Evolutionary conservation across 805 yeast genomes (phyloP).

Genomic region (Schizosaccharomyces lindneri): DNA sequence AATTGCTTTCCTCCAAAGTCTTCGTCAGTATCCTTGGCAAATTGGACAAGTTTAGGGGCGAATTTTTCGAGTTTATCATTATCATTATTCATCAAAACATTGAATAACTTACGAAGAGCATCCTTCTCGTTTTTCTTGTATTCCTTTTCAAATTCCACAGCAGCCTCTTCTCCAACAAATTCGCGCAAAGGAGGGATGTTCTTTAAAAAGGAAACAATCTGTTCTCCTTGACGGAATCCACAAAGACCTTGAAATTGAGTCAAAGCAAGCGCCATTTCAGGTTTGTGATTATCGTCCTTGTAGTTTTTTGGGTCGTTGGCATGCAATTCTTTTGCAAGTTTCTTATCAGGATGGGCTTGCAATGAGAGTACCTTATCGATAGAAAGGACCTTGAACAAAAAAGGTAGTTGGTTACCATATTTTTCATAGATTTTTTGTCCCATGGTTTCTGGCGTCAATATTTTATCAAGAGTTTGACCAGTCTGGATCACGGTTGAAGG

Average conservation of each 20-base stretch:
- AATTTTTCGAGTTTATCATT: slow-evolving; percentile 29
- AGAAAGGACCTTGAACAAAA: slow-evolving; percentile 77
- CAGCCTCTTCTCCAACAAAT: slow-evolving; percentile 39
- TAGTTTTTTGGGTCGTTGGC: slow-evolving; percentile 71
- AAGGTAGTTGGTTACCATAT: slow-evolving; percentile 58
- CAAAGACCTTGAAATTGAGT: slow-evolving; percentile 94
- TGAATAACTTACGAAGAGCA: slow-evolving; percentile 50
- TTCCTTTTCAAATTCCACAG: slow-evolving; percentile 27
- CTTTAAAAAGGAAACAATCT: slow-evolving; percentile 42
- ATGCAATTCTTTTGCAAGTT: slow-evolving; percentile 51
- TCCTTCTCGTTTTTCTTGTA: slow-evolving; percentile 19
- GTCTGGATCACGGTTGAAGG: slow-evolving; percentile 40
- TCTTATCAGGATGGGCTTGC: slow-evolving; percentile 95
- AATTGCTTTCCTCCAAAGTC: slow-evolving; percentile 19
- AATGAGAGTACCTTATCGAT: slow-evolving; percentile 80
- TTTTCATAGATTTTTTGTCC: slow-evolving; percentile 32
- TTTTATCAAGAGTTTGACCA: slow-evolving; percentile 38
- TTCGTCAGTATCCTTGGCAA: slow-evolving; percentile 32
- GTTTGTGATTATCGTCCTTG: slow-evolving; percentile 90
- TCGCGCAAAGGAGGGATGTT: slow-evolving; percentile 53
- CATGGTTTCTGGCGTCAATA: slow-evolving; percentile 30
- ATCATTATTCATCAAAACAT: slow-evolving; percentile 62
- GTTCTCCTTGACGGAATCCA: slow-evolving; percentile 77
- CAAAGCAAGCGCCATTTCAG: slow-evolving; percentile 98
- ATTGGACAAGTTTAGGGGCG: slow-evolving; percentile 40